Conservation (phyloP, 2,329 filamentous ascomycete genomes). For the Clonostachys byssicola region DNA sequence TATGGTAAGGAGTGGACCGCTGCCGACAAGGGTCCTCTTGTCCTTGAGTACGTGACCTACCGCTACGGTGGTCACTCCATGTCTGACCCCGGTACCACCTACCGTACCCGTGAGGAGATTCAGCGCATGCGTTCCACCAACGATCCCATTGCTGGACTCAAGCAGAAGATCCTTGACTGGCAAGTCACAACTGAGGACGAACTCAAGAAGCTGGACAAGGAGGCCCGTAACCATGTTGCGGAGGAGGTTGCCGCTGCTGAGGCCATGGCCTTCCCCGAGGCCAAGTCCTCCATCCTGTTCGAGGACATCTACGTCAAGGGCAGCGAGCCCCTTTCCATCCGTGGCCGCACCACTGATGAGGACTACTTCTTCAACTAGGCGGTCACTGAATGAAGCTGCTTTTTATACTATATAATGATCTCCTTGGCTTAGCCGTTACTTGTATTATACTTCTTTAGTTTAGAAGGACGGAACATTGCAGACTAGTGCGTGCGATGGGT, state of each 20-base stretch:
- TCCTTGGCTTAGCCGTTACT: slow-evolving; percentile 15
- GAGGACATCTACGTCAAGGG: slow-evolving; percentile 96
- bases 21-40: slow-evolving; percentile 83
- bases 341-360: slow-evolving; percentile 86
- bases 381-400: neutral
- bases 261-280: slow-evolving; percentile 77
- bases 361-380: slow-evolving; percentile 78
- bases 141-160: slow-evolving; percentile 95
- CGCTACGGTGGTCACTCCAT: slow-evolving; percentile 99
- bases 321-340: slow-evolving; percentile 81
- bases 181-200: slow-evolving; percentile 86
- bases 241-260: slow-evolving; percentile 88
- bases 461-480: slow-evolving; percentile 3
- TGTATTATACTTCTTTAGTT: slow-evolving; percentile 18
- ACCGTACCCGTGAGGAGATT: slow-evolving; percentile 98
- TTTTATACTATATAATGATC: slow-evolving; percentile 18
- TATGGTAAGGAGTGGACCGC: slow-evolving; percentile 87
- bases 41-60: slow-evolving; percentile 99
- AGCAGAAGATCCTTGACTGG: slow-evolving; percentile 98
- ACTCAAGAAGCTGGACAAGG: slow-evolving; percentile 94
- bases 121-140: slow-evolving; percentile 99
- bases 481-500: neutral
- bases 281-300: slow-evolving; percentile 78
- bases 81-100: slow-evolving; percentile 98
- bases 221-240: slow-evolving; percentile 80